These are phyloP conservation scores for Mycocentrospora acerina DNA, from an alignment of 2,329 filamentous ascomycete genomes.

Conservation along the genomic window DNA sequence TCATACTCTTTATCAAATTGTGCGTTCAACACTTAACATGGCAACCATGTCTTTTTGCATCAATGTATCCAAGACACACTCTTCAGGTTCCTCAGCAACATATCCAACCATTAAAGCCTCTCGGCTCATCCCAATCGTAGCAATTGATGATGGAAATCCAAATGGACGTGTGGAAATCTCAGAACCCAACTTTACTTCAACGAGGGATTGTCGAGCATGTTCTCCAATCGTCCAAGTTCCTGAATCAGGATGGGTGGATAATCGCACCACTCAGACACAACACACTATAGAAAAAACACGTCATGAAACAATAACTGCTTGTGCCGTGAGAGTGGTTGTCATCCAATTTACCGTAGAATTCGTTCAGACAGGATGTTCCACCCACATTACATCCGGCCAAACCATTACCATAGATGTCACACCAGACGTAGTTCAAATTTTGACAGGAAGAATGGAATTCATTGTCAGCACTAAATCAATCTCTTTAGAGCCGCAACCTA, in stretches of 20 bases:
- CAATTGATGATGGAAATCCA: slow-evolving; percentile 25
- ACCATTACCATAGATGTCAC: slow-evolving; percentile 24
- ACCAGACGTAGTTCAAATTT: slow-evolving; percentile 28
- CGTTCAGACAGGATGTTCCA: slow-evolving; percentile 16
- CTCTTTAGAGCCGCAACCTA: slow-evolving; percentile 10
- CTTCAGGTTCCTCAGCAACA: slow-evolving; percentile 12
- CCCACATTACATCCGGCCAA: slow-evolving; percentile 20
- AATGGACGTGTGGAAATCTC: slow-evolving; percentile 35
- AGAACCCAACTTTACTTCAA: slow-evolving; percentile 31
- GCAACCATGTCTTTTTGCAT: too few species aligned
- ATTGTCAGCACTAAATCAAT: slow-evolving; percentile 22
- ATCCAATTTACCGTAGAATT: slow-evolving; percentile 6
- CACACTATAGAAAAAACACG: slow-evolving; percentile 7
- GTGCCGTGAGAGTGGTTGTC: slow-evolving; percentile 19
- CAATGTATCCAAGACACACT: slow-evolving; percentile 4
- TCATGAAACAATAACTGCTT: slow-evolving; percentile 16
- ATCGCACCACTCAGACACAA: slow-evolving; percentile 22
- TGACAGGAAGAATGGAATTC: slow-evolving; percentile 20
- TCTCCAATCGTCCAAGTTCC: slow-evolving; percentile 30
- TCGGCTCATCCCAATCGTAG: slow-evolving; percentile 24
- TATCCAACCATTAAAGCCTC: slow-evolving; percentile 26
- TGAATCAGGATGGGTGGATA: slow-evolving; percentile 25
- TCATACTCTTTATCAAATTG: too few species aligned
- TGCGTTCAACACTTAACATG: too few species aligned
- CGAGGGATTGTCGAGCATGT: slow-evolving; percentile 28